These are phyloP conservation scores for Candida insectorum DNA, from an alignment of 805 yeast genomes.

Conservation along the genomic window DNA sequence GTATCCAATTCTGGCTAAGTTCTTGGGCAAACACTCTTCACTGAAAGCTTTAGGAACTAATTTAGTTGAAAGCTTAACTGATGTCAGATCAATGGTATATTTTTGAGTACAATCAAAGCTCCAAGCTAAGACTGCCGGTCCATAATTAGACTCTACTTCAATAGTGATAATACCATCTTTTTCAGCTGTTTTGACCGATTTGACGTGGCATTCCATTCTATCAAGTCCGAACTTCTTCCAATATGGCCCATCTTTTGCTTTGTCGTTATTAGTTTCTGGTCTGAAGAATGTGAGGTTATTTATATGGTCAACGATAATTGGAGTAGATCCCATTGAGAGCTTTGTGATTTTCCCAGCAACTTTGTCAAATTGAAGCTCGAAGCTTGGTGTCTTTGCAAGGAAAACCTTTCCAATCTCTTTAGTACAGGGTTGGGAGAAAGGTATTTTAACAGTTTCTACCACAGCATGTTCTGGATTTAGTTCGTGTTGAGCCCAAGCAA, in stretches of 20 bases:
- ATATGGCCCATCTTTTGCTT: conserved; percentile 15
- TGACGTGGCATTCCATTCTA: conserved; percentile 11
- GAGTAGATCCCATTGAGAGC: conserved; percentile 6
- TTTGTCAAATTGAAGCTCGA: conserved; percentile 8
- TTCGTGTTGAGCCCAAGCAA: conserved; percentile 23
- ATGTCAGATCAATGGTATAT: conserved; percentile 6
- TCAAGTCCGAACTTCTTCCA: conserved; percentile 26
- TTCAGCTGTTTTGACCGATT: conserved; percentile 3
- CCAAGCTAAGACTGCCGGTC: conserved; percentile 24
- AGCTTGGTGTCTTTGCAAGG: conserved; percentile 1
- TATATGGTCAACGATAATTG: conserved; percentile 4
- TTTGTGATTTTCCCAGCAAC: conserved; percentile 9
- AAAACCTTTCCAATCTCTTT: background rate
- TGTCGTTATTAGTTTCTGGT: conserved; percentile 26
- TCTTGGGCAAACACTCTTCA: conserved; percentile 7
- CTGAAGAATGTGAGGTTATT: conserved; percentile 23
- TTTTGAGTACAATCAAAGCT: conserved; percentile 14
- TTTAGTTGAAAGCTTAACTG: conserved; percentile 6
- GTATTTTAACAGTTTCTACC: too few relatives aligned
- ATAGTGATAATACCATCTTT: conserved; percentile 5
- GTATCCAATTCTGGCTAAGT: conserved; percentile 32
- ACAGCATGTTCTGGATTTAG: background rate
- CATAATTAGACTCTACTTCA: conserved; percentile 14
- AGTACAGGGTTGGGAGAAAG: background rate
- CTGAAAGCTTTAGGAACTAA: conserved; percentile 6